Evolutionary conservation across 2,329 filamentous ascomycete species (phyloP), one percentile per base, ranked within the genome.

Genomic region (Didymella exigua): DNA sequence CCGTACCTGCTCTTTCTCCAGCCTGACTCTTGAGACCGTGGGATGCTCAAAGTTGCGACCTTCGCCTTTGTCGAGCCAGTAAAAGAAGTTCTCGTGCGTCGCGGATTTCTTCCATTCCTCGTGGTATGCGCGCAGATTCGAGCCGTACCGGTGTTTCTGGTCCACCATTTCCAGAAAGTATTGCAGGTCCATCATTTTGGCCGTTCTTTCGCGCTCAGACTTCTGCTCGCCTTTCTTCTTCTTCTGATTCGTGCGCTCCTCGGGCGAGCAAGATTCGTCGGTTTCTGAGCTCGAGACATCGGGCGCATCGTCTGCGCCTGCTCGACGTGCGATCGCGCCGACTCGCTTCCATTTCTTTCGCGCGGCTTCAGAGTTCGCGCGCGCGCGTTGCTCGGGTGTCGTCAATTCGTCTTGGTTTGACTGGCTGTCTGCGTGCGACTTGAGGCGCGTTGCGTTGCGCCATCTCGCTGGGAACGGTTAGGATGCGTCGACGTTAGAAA

Each of bases 151-250:
- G 71, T 97, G 92, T 73, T 96, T 93, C 41, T 87, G 77, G 71
- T 95, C 90, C 7, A 93, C 87, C 89, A 96, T 93, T 67, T 96
- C 86, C 1, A 87, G 79, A 60, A 95, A 96, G 70, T 96, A 96
- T 68, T 90, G 88, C 30, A 96, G 73, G 16, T 91, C 90, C 89
- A 96, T 93, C 72, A 86, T 88, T 72, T 88, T 90, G 1, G 90
- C 87, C 5, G 84, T 85, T 62, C 86, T 84, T 56, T 86, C 85
- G 30, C 87, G 81, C 63, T 84, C 80, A 0, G 77, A 76, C 68
- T 84, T 85, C 52, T 81, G 76, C 62, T 84, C 78, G 8, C 79
- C 71, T 50, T 78, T 78, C 41, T 67, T 70, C 36, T 65, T 64
- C 27, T 70, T 62, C 30, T 74, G 65, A 49, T 74, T 61, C 5